Evolutionary conservation across 306 rosid genomes (phyloP).

Genomic region (Coriaria nepalensis): DNA sequence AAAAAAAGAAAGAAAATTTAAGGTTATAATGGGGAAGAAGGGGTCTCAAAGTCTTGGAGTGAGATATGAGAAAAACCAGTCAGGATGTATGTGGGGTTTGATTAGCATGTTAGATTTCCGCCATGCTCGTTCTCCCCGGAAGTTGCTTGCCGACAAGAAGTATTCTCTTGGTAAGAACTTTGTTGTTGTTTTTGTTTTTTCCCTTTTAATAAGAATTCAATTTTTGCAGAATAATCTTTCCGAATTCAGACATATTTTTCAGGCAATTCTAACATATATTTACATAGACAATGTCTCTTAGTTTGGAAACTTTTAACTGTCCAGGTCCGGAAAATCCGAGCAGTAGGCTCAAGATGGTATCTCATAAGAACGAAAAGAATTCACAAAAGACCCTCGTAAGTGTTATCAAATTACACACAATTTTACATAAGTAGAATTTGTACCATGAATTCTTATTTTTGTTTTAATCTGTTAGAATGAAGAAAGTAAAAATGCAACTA

Average conservation of each 20-base stretch:
- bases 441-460: slow-evolving; percentile 4
- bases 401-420: slow-evolving; percentile 10
- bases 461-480: slow-evolving; percentile 11
- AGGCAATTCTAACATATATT: too few relatives aligned
- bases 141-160: slow-evolving; percentile 67
- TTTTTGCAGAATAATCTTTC: too few relatives aligned
- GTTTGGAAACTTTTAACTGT: slow-evolving; percentile 18
- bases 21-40: slow-evolving; percentile 63
- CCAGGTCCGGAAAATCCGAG: slow-evolving; percentile 48
- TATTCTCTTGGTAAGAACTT: slow-evolving; percentile 47
- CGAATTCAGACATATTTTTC: too few relatives aligned
- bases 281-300: too few relatives aligned
- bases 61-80: slow-evolving; percentile 76
- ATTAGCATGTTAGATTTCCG: slow-evolving; percentile 89
- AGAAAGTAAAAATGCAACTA: slow-evolving; percentile 24
- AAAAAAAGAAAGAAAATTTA: too few relatives aligned
- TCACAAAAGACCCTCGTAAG: slow-evolving; percentile 39
- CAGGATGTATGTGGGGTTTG: slow-evolving; percentile 98
- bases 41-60: slow-evolving; percentile 56
- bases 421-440: not conserved
- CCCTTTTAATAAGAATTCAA: too few relatives aligned
- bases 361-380: slow-evolving; percentile 40
- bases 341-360: slow-evolving; percentile 41
- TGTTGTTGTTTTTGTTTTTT: too few relatives aligned
- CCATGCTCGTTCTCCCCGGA: slow-evolving; percentile 57